Percentiles rank a stretch among this genome's conserved stretches.
Evolutionary conservation across 2,329 filamentous ascomycete species (phyloP).

Genomic region (Sporothrix brasiliensis): DNA sequence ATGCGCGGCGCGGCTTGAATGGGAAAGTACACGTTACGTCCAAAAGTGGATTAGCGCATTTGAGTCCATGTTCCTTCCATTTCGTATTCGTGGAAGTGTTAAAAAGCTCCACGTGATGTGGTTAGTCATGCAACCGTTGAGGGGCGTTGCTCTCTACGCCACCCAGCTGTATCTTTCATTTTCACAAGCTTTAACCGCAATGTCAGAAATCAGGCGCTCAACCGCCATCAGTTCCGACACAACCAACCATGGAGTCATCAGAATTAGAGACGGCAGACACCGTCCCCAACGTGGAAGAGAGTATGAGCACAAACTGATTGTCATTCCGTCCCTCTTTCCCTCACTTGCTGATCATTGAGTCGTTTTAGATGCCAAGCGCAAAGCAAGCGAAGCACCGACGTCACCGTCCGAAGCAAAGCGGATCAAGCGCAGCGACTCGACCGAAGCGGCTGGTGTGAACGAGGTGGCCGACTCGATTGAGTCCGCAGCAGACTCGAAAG

Average conservation of each 20-base stretch:
- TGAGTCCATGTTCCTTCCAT: not conserved
- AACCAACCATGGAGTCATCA: slow-evolving; percentile 26
- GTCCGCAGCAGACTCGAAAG: not conserved
- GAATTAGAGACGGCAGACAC: slow-evolving; percentile 10
- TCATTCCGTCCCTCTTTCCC: not conserved
- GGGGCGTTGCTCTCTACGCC: slow-evolving; percentile 19
- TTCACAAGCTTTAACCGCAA: slow-evolving; percentile 5
- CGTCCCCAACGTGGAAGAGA: slow-evolving; percentile 40
- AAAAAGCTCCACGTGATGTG: not conserved
- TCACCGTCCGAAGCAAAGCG: slow-evolving; percentile 67
- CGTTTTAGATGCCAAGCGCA: slow-evolving; percentile 66
- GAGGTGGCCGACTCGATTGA: not conserved
- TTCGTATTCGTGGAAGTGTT: not conserved
- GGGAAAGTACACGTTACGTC: slow-evolving; percentile 25
- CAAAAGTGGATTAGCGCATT: not conserved
- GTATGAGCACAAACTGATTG: slow-evolving; percentile 8
- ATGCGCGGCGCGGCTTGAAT: slow-evolving; percentile 18
- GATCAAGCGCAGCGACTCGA: slow-evolving; percentile 56
- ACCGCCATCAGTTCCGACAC: slow-evolving; percentile 7
- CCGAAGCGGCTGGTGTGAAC: slow-evolving; percentile 42
- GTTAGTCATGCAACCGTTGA: not conserved
- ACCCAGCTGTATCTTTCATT: not conserved
- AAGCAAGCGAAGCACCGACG: slow-evolving; percentile 67
- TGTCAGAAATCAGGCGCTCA: not conserved
- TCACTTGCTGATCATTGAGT: not conserved